Evolutionary conservation across 2,329 filamentous ascomycete species (phyloP).

Genomic region (Fusarium verrucosum): DNA sequence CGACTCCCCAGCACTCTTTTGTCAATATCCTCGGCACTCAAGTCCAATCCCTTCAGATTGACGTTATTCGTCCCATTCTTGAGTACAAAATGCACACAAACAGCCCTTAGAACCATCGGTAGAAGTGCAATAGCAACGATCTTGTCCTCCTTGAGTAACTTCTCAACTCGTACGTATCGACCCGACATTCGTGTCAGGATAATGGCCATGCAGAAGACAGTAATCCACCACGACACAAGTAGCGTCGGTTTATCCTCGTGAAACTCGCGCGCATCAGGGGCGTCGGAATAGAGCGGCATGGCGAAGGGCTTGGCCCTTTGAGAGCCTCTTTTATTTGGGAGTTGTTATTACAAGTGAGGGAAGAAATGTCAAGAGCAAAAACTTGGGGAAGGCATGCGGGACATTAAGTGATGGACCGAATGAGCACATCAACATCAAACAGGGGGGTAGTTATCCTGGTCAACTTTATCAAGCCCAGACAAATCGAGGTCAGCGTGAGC

Average conservation of each 20-base stretch:
- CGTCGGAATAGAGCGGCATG: conserved; percentile 65
- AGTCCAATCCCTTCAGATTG: conserved; percentile 51
- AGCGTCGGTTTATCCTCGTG: conserved; percentile 80
- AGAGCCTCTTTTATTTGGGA: neutral
- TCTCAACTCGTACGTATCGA: conserved; percentile 83
- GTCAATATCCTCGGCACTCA: conserved; percentile 52
- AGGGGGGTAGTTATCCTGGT: conserved; percentile 14
- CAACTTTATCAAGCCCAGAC: conserved; percentile 18
- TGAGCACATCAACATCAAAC: neutral
- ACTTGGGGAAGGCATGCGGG: conserved; percentile 15
- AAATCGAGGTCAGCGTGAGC: conserved; percentile 22
- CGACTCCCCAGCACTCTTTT: conserved; percentile 75
- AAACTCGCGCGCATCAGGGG: conserved; percentile 56
- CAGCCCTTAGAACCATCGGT: conserved; percentile 82
- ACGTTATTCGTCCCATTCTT: conserved; percentile 92
- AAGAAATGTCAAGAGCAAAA: conserved; percentile 6
- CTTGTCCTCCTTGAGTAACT: conserved; percentile 85
- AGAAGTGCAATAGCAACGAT: conserved; percentile 80
- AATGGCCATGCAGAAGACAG: conserved; percentile 78
- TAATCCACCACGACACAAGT: conserved; percentile 93
- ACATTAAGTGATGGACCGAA: conserved; percentile 25
- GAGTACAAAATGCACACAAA: conserved; percentile 80
- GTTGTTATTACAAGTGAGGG: neutral
- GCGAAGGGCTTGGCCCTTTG: conserved; percentile 38
- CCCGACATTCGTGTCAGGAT: conserved; percentile 80